A percentile compares a stretch with the other conserved stretches of the same genome.
These are phyloP conservation scores for Sclerotinia trifoliorum DNA, from an alignment of 2,329 filamentous ascomycete genomes.

Conservation along the genomic window DNA sequence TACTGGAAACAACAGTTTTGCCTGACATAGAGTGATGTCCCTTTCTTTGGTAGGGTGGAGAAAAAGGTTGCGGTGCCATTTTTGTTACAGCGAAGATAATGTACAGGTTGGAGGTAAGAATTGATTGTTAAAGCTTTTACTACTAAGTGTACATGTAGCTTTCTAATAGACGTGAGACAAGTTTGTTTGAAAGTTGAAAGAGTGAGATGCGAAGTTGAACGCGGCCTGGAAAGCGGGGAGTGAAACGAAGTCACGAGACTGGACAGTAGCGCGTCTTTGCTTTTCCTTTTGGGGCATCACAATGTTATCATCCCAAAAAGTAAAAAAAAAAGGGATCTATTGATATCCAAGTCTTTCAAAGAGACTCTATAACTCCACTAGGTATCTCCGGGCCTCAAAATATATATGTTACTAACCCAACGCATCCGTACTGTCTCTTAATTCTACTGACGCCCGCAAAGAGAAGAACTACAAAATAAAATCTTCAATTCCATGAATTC, in stretches of 20 bases:
- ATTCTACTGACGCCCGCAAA: constrained; percentile 34
- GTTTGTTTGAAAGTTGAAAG: neutral
- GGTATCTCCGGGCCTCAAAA: neutral
- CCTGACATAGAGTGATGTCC: constrained; percentile 4
- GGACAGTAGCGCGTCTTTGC: neutral
- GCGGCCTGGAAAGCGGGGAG: neutral
- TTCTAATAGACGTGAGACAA: neutral
- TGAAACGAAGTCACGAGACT: constrained; percentile 6
- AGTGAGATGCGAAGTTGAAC: neutral
- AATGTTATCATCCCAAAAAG: neutral
- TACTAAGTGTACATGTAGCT: neutral
- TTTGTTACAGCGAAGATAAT: neutral
- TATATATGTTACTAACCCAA: constrained; percentile 29
- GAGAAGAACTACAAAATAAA: constrained; percentile 22
- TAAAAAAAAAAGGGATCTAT: neutral
- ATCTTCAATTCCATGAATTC: constrained; percentile 1
- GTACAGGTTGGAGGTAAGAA: neutral
- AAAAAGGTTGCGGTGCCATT: neutral
- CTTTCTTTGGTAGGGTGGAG: neutral
- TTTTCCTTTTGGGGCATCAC: no score
- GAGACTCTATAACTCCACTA: constrained; percentile 10
- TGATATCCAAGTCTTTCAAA: neutral
- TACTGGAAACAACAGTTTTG: neutral
- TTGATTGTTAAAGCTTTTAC: neutral
- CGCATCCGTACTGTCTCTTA: constrained; percentile 33